phyloP scores from a whole-genome alignment of 805 yeast genomes.

The Saturnispora quitensis region DNA sequence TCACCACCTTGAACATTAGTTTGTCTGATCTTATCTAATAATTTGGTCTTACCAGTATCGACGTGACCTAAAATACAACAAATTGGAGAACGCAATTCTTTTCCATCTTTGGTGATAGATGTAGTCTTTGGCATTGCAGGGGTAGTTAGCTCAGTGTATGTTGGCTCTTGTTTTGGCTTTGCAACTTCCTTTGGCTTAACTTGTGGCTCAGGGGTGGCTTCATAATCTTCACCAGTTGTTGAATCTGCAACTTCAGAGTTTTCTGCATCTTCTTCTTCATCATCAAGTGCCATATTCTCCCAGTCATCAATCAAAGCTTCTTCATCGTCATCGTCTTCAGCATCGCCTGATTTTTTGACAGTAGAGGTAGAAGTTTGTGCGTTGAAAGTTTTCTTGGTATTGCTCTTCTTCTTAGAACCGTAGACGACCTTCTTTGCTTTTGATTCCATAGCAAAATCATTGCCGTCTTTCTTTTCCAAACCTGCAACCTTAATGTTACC shows the following conservation, averaged over 20 bases:
- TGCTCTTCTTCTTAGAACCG: slow-evolving; percentile 58
- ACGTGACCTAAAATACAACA: slow-evolving; percentile 99
- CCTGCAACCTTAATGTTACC: slow-evolving; percentile 73
- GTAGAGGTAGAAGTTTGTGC: background rate
- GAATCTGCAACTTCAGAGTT: slow-evolving; percentile 23
- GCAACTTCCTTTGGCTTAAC: slow-evolving; percentile 18
- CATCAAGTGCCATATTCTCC: slow-evolving; percentile 65
- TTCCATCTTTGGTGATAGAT: slow-evolving; percentile 15
- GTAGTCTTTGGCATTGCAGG: slow-evolving; percentile 14
- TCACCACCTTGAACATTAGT: slow-evolving; percentile 99
- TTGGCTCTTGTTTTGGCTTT: slow-evolving; percentile 19
- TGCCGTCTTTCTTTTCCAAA: slow-evolving; percentile 24
- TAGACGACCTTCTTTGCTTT: slow-evolving; percentile 49
- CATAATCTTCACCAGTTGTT: slow-evolving; percentile 19
- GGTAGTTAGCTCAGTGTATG: background rate
- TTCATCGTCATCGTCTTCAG: slow-evolving; percentile 32
- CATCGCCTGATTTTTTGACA: slow-evolving; percentile 17
- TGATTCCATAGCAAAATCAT: slow-evolving; percentile 17
- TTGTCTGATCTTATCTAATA: slow-evolving; percentile 94
- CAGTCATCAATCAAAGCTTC: slow-evolving; percentile 66
- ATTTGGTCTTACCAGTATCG: slow-evolving; percentile 98
- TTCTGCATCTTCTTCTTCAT: slow-evolving; percentile 19
- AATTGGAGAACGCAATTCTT: slow-evolving; percentile 90
- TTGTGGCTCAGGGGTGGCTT: slow-evolving; percentile 25
- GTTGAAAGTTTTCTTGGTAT: slow-evolving; percentile 26